These are phyloP conservation scores for Peterozyma xylosa DNA, from an alignment of 805 yeast species.

Conservation along the genomic window DNA sequence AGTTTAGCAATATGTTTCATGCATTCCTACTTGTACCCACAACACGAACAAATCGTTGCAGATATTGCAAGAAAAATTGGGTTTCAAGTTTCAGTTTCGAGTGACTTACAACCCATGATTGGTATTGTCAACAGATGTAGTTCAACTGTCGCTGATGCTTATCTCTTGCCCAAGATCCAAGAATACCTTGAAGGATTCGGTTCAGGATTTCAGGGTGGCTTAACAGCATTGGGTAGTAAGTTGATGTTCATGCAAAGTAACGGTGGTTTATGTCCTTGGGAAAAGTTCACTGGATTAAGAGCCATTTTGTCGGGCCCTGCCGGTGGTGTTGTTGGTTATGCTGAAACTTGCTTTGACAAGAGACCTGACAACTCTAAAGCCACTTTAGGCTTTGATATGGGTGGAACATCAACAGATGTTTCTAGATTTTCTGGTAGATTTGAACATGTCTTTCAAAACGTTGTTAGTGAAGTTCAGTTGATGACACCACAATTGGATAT, in stretches of 20 bases:
- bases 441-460: constrained; percentile 77
- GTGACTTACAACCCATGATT: constrained; percentile 70
- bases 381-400: constrained; percentile 81
- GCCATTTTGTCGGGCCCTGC: constrained; percentile 96
- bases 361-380: constrained; percentile 42
- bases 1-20: constrained; percentile 67
- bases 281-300: constrained; percentile 74
- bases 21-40: constrained; percentile 68
- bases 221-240: constrained; percentile 40
- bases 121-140: constrained; percentile 69
- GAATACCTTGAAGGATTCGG: constrained; percentile 47
- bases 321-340: constrained; percentile 94
- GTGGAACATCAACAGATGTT: constrained; percentile 86
- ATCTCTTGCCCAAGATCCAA: constrained; percentile 71
- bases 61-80: constrained; percentile 60
- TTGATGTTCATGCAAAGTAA: constrained; percentile 93
- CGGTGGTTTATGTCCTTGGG: constrained; percentile 87
- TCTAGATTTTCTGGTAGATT: constrained; percentile 62
- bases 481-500: constrained; percentile 82
- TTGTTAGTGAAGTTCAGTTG: constrained; percentile 75
- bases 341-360: constrained; percentile 64
- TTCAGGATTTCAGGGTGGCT: constrained; percentile 47
- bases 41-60: constrained; percentile 58
- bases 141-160: constrained; percentile 77
- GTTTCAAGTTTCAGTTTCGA: constrained; percentile 65